Base-by-base conservation (phyloP, 257 asterid species). In the Capsicum chinense region DNA sequence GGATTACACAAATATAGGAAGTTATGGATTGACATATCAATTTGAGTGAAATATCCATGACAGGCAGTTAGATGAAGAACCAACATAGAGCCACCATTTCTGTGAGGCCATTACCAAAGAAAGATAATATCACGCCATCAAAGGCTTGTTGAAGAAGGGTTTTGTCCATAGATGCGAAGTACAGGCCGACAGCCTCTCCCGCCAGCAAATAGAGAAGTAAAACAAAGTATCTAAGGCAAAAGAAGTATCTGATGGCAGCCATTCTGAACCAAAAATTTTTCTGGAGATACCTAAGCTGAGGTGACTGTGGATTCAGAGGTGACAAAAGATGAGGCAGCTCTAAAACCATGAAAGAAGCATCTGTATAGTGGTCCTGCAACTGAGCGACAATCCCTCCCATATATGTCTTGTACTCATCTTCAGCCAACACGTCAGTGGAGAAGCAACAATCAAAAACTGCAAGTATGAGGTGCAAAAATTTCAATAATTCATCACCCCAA, bases 361-460 rank as follows among this genome's bases (percentile, higher is more conserved):
- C 99, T 5, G 99, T 97, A 85, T 93, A 94, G 89, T 97, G 95
- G 84, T 93, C 99, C 86, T 95, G 99, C 86, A 97, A 93, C 93
- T 97, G 98, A 79, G 99, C 97, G 48, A 94, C 99, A 58, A 95
- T 95, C 81, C 98, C 99, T 83, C 93, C 96, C 93, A 95, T 87
- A 90, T 97, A 97, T 21, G 92, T 88, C 85, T 92, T 91, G 87
- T 93, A 97, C 88, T 94, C 99, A 89, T 95, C 95, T 90, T 95
- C 99, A 84, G 93, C 96, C 70, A 97, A 92, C 79, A 95, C 95
- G 42, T 92, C 95, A 9, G 96, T 95, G 89, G 97, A 93, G 94
- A 97, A 97, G 94, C 99, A 97, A 90, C 99, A 95, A 89, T 97
- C 99, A 79, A 97, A 97, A 87, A 97, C 99, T 97, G 90, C 90